Evolutionary conservation across 257 asterid species (phyloP), one percentile per base, ranked within the genome.

Genomic region (Eustoma russellianum): DNA sequence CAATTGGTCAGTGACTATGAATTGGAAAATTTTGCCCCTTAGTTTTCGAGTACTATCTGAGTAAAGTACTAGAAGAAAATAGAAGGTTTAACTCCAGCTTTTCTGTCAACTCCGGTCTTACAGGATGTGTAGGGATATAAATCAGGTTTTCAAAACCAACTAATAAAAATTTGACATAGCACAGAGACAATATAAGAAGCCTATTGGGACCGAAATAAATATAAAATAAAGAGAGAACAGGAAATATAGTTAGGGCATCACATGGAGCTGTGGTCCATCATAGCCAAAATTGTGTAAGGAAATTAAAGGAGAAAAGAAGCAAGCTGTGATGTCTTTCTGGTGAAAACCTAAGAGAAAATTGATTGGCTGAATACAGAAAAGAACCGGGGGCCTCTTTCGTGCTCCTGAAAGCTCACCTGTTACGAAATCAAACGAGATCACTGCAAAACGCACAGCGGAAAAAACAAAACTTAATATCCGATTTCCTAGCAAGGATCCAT

Each of bases 281-380:
- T 24, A 49, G 9, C 64, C 53, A 52, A 35, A 11, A 47, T 61
- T 4, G 3, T 47, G 34, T 1, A 9, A 52, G 3, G 30, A 24
- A 24, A 0, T 24, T 24, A 24, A 24, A 24, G 3, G 30, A 24
- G 30, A 24, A 24, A 24, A 58, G 49, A 49, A 18, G 65, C 50
- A 30, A 41, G 33, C 19, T 41, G 16, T 34, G 61, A 47, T 53
- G 65, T 49, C 63, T 43, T 55, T 49, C 52, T 55, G 2, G 11
- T 35, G 13, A 17, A 0, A 13, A 41, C 33, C 13, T 24, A 24
- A 17, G 33, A 49, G 13, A 41, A 12, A 35, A 5, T 11, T 61
- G 63, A 41, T 61, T 61, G 52, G 50, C 58, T 52, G 9, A 60
- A 66, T 66, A 48, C 13, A 60, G 72, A 46, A 66, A 66, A 41